Evolutionary conservation across 1,284 basidiomycete species (phyloP), one percentile per base, ranked within the genome.

Genomic region (Xanthoconium separans): DNA sequence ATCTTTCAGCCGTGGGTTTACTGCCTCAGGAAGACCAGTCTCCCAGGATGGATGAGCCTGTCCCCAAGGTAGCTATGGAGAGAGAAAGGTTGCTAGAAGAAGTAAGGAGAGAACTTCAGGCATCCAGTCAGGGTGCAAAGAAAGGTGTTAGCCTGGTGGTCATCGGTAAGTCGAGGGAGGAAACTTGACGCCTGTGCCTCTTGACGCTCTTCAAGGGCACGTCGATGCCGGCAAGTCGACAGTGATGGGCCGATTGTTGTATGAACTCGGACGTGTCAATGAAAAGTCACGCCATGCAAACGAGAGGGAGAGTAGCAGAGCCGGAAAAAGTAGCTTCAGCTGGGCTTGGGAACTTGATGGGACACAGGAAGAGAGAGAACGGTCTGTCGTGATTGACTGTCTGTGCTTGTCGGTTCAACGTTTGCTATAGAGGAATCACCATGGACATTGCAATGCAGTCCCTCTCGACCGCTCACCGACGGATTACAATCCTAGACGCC

Each of bases 161-260:
- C 39, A 89, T 99, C 49, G 96, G 95, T 95, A 69, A 83, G 75
- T 40, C 61, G n/a, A 40, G 39, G 34, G 44, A 55, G 4, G 42
- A 48, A 44, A 16, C 55, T 20, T 24, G 49, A 53, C 9, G 29
- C 12, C 47, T 41, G 50, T 53, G 36, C 50, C 29, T 51, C 46
- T 59, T 31, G 57, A 53, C n/a, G 8, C 45, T 50, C 45, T 49
- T 42, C 45, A 55, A 62, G 95, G 96, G 24, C 96, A 99, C 66
- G 96, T 99, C 56, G 96, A 99, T 73, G 96, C 97, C 15, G 96
- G 96, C 47, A 99, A 99, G 73, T 98, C 95, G 11, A 99, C 96
- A 0, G 73, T 99, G 43, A 98, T 98, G 94, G 96, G 96, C 0
- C 80, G 95, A 50, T 70, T 99, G 58, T 70, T 99, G 43, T 95